Evolutionary conservation across 2,329 filamentous ascomycete genomes (phyloP), one percentile per base, ranked within the genome.

Genomic region (Chaetomium sp.): DNA sequence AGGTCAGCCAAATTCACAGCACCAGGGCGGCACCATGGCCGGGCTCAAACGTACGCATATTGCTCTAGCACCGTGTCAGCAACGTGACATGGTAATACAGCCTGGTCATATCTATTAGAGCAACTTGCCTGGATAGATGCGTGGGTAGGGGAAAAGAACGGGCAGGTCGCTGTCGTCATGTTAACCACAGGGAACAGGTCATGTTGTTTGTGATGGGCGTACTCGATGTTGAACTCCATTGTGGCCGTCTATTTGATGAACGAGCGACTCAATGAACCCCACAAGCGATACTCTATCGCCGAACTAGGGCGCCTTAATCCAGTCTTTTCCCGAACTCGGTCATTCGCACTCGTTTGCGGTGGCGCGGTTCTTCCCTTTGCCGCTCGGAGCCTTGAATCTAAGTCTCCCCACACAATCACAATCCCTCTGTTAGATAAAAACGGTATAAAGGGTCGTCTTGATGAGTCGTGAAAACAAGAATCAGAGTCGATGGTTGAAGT

Each of bases 141-240:
- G 79, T 38, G 84, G 84, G 62, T 86, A 86, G 23, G 84, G 84
- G 69, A 86, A 86, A 70, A 86, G 78, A 59, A 86, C 78, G 54
- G 83, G 82, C 25, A 86, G 75, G 64, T 86, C 83, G 72, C 84
- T 86, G 62, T 51, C 21, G 54, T 29, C 47, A 55, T 27, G 57
- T 63, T 54, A 65, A 59, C 60, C 21, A 49, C 3, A 19, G 9
- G 29, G 25, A 51, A 42, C 16, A 5, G 3, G 51, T 23, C 45
- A 35, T 49, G 29, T n/a, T 12, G 2, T 19, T 10, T 25, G 7
- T 47, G 8, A 42, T 21, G 7, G 23, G 61, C 76, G 54, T 76
- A 83, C 81, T 82, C 81, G 56, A 83, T 83, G 61, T 80, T 81
- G 73, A 83, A 83, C 74, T 80, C 82, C 81, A 83, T 83, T 63